These are phyloP conservation scores for Eremothecium sinecaudum DNA, from an alignment of 1,139 yeast genomes.

Conservation along the genomic window DNA sequence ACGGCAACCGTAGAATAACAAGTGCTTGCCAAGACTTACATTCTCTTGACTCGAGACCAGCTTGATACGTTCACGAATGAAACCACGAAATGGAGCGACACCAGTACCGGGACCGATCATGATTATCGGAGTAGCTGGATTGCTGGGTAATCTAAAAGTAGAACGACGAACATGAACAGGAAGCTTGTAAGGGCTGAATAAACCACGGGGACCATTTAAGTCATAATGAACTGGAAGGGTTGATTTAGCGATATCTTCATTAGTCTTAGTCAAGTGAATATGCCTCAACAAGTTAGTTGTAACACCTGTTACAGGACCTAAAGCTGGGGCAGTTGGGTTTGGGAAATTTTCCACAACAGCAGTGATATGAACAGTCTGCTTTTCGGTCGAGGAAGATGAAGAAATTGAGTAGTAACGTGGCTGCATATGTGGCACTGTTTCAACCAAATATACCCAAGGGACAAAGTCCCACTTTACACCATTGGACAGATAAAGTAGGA, in stretches of 20 bases:
- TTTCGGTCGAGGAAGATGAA: conserved; percentile 74
- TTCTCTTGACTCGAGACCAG: conserved; percentile 37
- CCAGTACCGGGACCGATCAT: conserved; percentile 99
- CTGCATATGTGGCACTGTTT: conserved; percentile 69
- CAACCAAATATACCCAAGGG: conserved; percentile 80
- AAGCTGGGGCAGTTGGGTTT: conserved; percentile 30
- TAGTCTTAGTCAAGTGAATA: conserved; percentile 56
- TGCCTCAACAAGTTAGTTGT: conserved; percentile 80
- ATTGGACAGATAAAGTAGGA: conserved; percentile 50
- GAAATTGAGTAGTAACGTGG: conserved; percentile 97
- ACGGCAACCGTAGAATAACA: conserved; percentile 85
- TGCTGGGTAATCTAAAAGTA: conserved; percentile 87
- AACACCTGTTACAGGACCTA: conserved; percentile 49
- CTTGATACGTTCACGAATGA: conserved; percentile 70
- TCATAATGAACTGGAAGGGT: conserved; percentile 50
- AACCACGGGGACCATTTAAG: conserved; percentile 70
- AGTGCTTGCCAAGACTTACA: conserved; percentile 56
- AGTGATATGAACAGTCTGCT: conserved; percentile 67
- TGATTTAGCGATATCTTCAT: conserved; percentile 25
- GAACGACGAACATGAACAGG: conserved; percentile 95
- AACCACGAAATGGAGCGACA: conserved; percentile 95
- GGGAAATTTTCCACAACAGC: conserved; percentile 74
- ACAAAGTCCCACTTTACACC: conserved; percentile 62
- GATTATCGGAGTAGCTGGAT: conserved; percentile 73
- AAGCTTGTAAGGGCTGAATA: conserved; percentile 47